Base-by-base conservation (phyloP, 192 early-diverging fungal species). In the Coemansia erecta region DNA sequence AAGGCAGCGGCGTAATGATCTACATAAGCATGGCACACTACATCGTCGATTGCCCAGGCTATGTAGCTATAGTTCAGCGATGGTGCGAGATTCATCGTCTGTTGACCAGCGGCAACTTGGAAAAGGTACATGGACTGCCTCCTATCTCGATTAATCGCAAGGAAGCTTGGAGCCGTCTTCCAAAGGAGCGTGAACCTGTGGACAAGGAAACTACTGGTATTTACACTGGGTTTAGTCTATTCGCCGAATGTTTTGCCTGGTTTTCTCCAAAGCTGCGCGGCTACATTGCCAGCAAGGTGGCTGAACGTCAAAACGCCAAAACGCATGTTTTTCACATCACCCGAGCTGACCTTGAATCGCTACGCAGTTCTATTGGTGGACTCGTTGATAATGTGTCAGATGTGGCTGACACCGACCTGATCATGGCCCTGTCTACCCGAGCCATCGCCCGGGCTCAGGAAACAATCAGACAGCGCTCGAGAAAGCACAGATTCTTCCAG, bases 11-110 rank as follows among this genome's bases (percentile, higher is more conserved):
- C 23, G 61, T 68, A 11, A 58, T 72, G 28, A 47, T 78, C 14
- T 78, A 72, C 46, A 39, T 72, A 13, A 78, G 75, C 42, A 68
- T 78, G 21, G 65, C 64, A 10, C 75, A 78, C 47, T 72, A 72
- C 15, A 61, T 71, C 9, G 17, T 65, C 5, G 75, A 78, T 21
- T 69, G 69, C 9, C 64, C 55, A 15, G 61, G 46, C 0, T 68
- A 77, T 24, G 68, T 71, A 68, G 61, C 63, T 31, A 44, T 77
- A 8, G 60, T 77, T 41, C 46, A 61, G 49, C 59, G 69, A 13
- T 77, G 74, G 74, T 52, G 64, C 44, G 18, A 63, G 44, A 58
- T 77, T 13, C 45, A 70, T 43, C 61, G 41, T 42, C 40, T 77
- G 23, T 60, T 68, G 53, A 11, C 11, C 6, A 37, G 41, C 17